Evolutionary conservation across 441 rosid genomes (phyloP), one percentile per base, ranked within the genome.

Genomic region (Pelargonium myrrhifolium): DNA sequence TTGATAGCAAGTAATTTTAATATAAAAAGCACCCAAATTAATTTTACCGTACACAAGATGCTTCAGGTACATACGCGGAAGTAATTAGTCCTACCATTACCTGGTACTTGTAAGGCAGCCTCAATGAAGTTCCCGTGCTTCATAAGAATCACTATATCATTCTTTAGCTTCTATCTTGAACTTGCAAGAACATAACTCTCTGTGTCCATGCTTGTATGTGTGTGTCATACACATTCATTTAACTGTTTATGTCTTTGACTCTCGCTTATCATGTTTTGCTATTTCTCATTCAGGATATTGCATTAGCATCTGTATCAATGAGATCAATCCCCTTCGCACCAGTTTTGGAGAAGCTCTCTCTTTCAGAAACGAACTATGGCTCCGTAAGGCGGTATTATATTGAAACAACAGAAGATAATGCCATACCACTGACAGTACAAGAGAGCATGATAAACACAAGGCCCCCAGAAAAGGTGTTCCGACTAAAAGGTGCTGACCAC

Each of bases 291-390:
- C 82, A 89, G 93, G 99, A 93, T 74, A 73, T 93, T 15, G 97
- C 93, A 24, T 84, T 93, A 75, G 93, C 99, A 31, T 89, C 96
- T 43, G 96, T 91, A 28, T 93, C 96, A 17, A 91, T 93, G 93
- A 85, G 95, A 69, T 81, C 90, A 51, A 89, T 89, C 42, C 99
- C 99, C 22, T 93, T 93, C 71, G 88, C 93, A 1, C 99, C 99
- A 1, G 87, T 89, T 74, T 76, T 93, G 68, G 97, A 93, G 84
- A 93, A 88, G 82, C 89, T 93, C 20, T 77, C 74, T 37, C 93
- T 93, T 37, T 84, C 96, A 4, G 89, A 83, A 47, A 20, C 18
- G 70, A 89, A 83, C 12, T 81, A 91, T 2, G 93, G 99, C 64
- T 86, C 87, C 12, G 96, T 93, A 65, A 82, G 89, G 78, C 87